Conservation (phyloP, 164 flowering plant species). For the Tinospora cordifolia region DNA sequence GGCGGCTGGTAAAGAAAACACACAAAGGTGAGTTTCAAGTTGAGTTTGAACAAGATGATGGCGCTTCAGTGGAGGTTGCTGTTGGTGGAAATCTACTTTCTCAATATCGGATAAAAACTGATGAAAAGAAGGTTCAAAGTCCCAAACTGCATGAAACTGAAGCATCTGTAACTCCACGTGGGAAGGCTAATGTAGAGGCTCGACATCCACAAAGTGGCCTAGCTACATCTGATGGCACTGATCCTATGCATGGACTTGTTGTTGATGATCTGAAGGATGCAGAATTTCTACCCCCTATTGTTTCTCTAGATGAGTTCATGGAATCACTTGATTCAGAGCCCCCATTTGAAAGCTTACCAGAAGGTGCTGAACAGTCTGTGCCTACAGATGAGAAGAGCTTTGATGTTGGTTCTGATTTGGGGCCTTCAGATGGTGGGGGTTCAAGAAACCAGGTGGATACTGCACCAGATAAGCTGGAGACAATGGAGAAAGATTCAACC, state of each 20-base stretch:
- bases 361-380: constrained; percentile 28
- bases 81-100: constrained; percentile 34
- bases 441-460: constrained; percentile 20
- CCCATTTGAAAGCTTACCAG: constrained; percentile 61
- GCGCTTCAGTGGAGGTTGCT: constrained; percentile 59
- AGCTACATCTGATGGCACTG: constrained; percentile 50
- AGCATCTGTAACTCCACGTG: constrained; percentile 15
- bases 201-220: constrained; percentile 21
- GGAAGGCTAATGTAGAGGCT: constrained; percentile 24
- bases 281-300: constrained; percentile 87
- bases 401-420: constrained; percentile 26
- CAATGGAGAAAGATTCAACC: constrained; percentile 10
- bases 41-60: constrained; percentile 65
- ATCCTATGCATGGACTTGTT: constrained; percentile 69
- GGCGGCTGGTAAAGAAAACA: constrained; percentile 89
- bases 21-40: constrained; percentile 97
- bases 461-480: constrained; percentile 21
- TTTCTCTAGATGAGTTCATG: constrained; percentile 94
- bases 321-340: constrained; percentile 82
- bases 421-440: constrained; percentile 22
- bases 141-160: constrained; percentile 20
- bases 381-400: constrained; percentile 26
- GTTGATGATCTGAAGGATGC: constrained; percentile 73
- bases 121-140: constrained; percentile 19
- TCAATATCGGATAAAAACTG: constrained; percentile 22